Evolutionary conservation across 805 yeast genomes (phyloP).

Genomic region (Cyberlindnera mycetangii): DNA sequence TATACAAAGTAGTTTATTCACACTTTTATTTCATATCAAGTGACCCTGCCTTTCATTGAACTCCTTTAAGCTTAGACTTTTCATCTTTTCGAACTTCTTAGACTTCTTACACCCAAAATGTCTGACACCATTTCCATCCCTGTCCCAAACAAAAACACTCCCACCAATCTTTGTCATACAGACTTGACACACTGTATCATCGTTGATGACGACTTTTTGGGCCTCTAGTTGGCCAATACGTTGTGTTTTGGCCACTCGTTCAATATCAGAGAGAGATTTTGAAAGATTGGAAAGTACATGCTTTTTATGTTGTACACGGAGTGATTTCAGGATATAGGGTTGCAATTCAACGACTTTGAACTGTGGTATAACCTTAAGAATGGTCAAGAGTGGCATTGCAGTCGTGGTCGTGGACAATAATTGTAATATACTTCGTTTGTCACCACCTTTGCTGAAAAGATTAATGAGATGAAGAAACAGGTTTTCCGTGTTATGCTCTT

Average conservation of each 20-base stretch:
- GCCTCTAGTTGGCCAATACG: conserved; percentile 9
- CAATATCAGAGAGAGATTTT: conserved; percentile 10
- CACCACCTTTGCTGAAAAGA: conserved; percentile 34
- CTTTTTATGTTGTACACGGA: conserved; percentile 15
- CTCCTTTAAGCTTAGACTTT: conserved; percentile 16
- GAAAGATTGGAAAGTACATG: conserved; percentile 3
- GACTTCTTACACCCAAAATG: conserved; percentile 25
- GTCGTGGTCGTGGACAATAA: conserved; percentile 38
- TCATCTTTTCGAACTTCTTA: conserved; percentile 7
- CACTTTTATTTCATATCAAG: neutral
- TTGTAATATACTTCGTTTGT: conserved; percentile 34
- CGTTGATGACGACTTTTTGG: conserved; percentile 4
- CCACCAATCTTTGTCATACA: conserved; percentile 15
- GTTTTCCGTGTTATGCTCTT: conserved; percentile 34
- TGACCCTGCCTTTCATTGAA: conserved; percentile 10
- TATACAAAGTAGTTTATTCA: neutral
- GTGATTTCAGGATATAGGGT: conserved; percentile 17
- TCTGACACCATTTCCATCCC: conserved; percentile 8
- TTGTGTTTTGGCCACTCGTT: conserved; percentile 10
- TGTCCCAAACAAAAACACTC: conserved; percentile 15
- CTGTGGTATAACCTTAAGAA: conserved; percentile 11
- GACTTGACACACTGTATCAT: conserved; percentile 13
- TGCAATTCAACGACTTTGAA: conserved; percentile 23
- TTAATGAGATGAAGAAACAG: conserved; percentile 40
- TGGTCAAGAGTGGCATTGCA: conserved; percentile 21